Evolutionary conservation across 1,284 basidiomycete species (phyloP).

Genomic region (Anthracocystis setariae): DNA sequence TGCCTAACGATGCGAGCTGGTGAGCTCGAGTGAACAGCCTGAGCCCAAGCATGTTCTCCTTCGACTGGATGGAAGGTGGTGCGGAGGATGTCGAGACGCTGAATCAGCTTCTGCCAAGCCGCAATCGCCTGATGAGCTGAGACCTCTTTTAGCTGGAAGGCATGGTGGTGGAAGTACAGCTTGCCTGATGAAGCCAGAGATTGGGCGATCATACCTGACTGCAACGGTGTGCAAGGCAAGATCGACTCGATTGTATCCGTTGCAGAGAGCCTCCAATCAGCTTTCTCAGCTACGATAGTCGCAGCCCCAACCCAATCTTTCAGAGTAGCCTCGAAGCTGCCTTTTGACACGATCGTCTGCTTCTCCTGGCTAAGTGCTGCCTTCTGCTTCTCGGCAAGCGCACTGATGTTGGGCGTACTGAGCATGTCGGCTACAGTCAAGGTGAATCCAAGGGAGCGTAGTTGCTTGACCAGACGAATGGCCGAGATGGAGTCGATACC

Average conservation of each 20-base stretch:
- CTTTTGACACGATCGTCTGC: neutral
- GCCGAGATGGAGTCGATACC: slow-evolving; percentile 65
- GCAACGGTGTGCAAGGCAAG: slow-evolving; percentile 64
- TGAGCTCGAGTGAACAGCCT: slow-evolving; percentile 37
- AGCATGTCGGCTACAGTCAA: slow-evolving; percentile 53
- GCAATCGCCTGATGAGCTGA: slow-evolving; percentile 7
- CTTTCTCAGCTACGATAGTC: slow-evolving; percentile 9
- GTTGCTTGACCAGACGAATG: slow-evolving; percentile 47
- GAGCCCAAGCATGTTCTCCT: slow-evolving; percentile 51
- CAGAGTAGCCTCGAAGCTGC: neutral
- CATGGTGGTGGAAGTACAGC: slow-evolving; percentile 58
- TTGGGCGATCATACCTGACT: slow-evolving; percentile 63
- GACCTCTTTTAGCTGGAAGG: slow-evolving; percentile 16
- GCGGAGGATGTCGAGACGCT: slow-evolving; percentile 54
- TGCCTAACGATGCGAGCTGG: slow-evolving; percentile 20
- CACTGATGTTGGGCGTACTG: slow-evolving; percentile 40
- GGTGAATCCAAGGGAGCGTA: slow-evolving; percentile 25
- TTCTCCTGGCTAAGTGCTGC: neutral
- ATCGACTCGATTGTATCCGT: slow-evolving; percentile 36
- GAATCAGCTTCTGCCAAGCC: slow-evolving; percentile 47
- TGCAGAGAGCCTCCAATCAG: slow-evolving; percentile 17
- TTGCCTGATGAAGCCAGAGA: slow-evolving; percentile 46
- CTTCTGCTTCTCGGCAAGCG: slow-evolving; percentile 39
- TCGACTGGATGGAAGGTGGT: slow-evolving; percentile 55
- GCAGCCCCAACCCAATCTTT: slow-evolving; percentile 13